Percentiles rank a stretch among this genome's conserved stretches.
Conservation (phyloP, 306 rosid genomes). For the Clitoria ternatea region DNA sequence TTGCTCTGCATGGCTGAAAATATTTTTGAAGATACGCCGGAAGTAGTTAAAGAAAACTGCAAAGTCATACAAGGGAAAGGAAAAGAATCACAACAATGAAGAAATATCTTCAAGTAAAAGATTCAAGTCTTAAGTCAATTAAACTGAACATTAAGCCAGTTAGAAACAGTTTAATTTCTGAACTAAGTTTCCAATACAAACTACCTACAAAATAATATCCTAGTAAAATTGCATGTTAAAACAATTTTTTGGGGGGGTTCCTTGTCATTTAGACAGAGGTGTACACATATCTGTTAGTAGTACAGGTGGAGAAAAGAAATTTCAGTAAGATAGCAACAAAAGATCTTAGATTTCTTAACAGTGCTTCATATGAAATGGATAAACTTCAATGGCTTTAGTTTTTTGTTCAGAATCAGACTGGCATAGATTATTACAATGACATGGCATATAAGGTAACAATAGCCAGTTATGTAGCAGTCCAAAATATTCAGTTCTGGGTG, state of each 20-base stretch:
- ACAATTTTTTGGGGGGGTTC: not conserved
- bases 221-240: not conserved
- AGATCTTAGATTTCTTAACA: not conserved
- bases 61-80: not conserved
- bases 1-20: conserved; percentile 91
- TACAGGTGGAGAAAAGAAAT: not conserved
- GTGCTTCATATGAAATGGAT: not conserved
- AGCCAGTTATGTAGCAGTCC: not conserved
- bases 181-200: conserved; percentile 7
- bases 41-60: conserved; percentile 88
- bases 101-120: conserved; percentile 15
- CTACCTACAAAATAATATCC: not conserved
- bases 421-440: conserved; percentile 1
- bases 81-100: not conserved
- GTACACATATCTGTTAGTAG: not conserved
- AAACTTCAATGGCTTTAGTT: not conserved
- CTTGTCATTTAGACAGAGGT: not conserved
- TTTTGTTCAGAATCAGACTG: conserved; percentile 4
- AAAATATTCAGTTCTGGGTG: not conserved
- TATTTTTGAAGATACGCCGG: conserved; percentile 89
- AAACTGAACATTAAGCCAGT: not conserved
- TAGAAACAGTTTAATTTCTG: not conserved
- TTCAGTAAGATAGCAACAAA: not conserved
- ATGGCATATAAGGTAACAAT: not conserved
- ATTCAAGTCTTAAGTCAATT: not conserved